Evolutionary conservation across 345 rosid species (phyloP).

Genomic region (Bretschneidera sinensis): DNA sequence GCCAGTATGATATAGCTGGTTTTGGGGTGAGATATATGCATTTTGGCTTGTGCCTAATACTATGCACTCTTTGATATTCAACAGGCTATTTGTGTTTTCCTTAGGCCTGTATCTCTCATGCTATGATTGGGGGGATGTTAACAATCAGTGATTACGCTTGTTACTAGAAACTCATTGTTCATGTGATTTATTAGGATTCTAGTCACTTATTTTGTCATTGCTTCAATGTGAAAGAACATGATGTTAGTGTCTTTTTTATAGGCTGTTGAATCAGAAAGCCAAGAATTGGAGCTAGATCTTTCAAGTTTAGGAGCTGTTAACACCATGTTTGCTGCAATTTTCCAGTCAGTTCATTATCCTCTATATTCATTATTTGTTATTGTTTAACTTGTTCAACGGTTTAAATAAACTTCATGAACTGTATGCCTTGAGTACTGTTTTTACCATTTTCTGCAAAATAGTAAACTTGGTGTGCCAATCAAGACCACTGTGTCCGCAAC

Average conservation of each 20-base stretch:
- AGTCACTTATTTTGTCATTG: neutral
- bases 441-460: slow-evolving; percentile 21
- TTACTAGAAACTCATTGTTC: too few relatives aligned
- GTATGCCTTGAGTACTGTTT: slow-evolving; percentile 4
- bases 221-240: slow-evolving; percentile 7
- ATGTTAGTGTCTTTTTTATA: slow-evolving; percentile 22
- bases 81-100: neutral
- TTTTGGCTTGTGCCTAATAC: neutral
- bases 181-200: neutral
- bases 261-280: slow-evolving; percentile 75
- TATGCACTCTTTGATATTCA: neutral
- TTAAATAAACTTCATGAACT: neutral
- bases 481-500: slow-evolving; percentile 97
- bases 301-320: slow-evolving; percentile 78
- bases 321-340: slow-evolving; percentile 82
- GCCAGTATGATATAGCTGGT: slow-evolving; percentile 88
- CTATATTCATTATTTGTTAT: neutral
- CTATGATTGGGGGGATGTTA: neutral
- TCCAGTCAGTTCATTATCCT: slow-evolving; percentile 41
- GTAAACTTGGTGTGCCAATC: slow-evolving; percentile 98
- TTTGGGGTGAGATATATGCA: slow-evolving; percentile 67
- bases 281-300: slow-evolving; percentile 76
- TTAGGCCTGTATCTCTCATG: too few relatives aligned
- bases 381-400: neutral
- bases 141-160: too few relatives aligned